These are phyloP conservation scores for Neofusicoccum parvum DNA, from an alignment of 2,329 filamentous ascomycete species.

Conservation along the genomic window DNA sequence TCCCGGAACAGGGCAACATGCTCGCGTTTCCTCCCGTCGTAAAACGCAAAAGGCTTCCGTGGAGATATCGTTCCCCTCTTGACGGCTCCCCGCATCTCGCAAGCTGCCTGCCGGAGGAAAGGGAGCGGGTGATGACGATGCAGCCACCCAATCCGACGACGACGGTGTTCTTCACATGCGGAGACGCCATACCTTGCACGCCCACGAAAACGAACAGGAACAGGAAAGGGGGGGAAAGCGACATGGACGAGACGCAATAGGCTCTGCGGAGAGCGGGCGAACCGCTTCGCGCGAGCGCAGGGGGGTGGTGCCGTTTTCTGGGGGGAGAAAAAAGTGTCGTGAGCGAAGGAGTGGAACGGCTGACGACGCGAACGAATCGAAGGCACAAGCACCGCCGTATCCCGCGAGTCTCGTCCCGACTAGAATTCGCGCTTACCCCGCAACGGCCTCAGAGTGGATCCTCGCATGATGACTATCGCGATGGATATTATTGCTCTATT, in stretches of 20 bases:
- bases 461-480: not conserved
- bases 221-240: not conserved
- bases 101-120: not conserved
- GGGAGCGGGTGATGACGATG: not conserved
- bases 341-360: not conserved
- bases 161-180: constrained; percentile 2
- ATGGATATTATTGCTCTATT: constrained; percentile 15
- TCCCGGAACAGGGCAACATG: not conserved
- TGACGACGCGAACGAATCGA: too few species aligned
- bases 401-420: not conserved
- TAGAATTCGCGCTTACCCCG: not conserved
- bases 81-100: not conserved
- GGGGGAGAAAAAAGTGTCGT: not conserved
- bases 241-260: not conserved
- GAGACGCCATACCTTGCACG: not conserved
- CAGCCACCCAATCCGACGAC: too few species aligned
- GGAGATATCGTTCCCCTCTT: not conserved
- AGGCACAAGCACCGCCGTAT: too few species aligned
- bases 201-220: constrained; percentile 11
- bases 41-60: not conserved
- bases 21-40: not conserved
- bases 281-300: too few species aligned
- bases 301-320: too few species aligned
- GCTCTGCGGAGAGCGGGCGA: not conserved
- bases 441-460: not conserved